A percentile compares a stretch with the other conserved stretches of the same genome.
These are phyloP conservation scores for Albugo candida DNA, from an alignment of 352 stramenopile species.

Conservation along the genomic window DNA sequence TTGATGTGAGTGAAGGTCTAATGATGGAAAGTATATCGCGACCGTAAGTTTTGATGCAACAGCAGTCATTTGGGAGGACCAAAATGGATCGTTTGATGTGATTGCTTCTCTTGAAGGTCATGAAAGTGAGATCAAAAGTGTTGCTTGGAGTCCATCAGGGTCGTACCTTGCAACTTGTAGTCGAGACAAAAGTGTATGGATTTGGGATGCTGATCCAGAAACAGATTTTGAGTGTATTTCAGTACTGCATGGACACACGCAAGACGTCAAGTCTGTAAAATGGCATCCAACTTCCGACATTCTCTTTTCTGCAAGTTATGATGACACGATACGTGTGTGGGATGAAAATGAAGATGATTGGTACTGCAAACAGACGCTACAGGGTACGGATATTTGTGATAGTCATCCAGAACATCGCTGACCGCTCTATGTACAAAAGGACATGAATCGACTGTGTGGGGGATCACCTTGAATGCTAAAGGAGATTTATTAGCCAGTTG, in stretches of 20 bases:
- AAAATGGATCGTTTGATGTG: slow-evolving; percentile 75
- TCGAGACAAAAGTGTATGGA: slow-evolving; percentile 97
- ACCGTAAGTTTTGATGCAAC: slow-evolving; percentile 94
- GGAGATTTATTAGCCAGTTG: slow-evolving; percentile 71
- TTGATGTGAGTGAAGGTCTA: slow-evolving; percentile 16
- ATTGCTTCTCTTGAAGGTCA: slow-evolving; percentile 94
- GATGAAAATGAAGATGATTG: slow-evolving; percentile 92
- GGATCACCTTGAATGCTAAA: slow-evolving; percentile 53
- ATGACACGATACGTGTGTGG: slow-evolving; percentile 93
- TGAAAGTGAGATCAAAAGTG: slow-evolving; percentile 96
- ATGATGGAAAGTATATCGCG: slow-evolving; percentile 73
- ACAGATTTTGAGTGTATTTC: slow-evolving; percentile 95
- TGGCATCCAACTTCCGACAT: slow-evolving; percentile 82
- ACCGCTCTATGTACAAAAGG: slow-evolving; percentile 6
- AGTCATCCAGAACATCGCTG: not conserved
- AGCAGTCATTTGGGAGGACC: slow-evolving; percentile 87
- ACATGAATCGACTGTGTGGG: slow-evolving; percentile 92
- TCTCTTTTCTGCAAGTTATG: slow-evolving; percentile 85
- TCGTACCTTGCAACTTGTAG: slow-evolving; percentile 92
- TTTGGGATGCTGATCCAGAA: slow-evolving; percentile 90
- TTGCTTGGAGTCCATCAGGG: slow-evolving; percentile 88
- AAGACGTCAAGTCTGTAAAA: slow-evolving; percentile 91
- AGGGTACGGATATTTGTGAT: slow-evolving; percentile 14
- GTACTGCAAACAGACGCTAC: slow-evolving; percentile 88
- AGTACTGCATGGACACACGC: slow-evolving; percentile 90